phyloP scores from a whole-genome alignment of 306 rosid species.

The Quercus bicolor region DNA sequence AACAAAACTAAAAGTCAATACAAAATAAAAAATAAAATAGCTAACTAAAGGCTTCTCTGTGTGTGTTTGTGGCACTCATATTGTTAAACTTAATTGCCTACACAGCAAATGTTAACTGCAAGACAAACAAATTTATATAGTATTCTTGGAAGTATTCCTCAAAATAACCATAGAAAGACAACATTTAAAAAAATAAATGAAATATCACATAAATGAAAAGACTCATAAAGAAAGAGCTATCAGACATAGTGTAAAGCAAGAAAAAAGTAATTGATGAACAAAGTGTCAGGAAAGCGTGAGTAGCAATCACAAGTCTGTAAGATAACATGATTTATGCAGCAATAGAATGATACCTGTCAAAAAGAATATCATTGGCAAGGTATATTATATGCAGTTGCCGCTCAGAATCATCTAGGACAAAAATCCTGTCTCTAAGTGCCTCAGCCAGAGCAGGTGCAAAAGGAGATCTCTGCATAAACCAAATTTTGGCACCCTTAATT shows the following conservation, averaged over 20 bases:
- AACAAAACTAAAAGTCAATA: background rate
- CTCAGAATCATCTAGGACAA: conserved; percentile 71
- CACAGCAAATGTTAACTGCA: background rate
- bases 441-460: conserved; percentile 93
- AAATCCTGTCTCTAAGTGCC: conserved; percentile 84
- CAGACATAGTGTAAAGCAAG: background rate
- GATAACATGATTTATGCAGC: background rate
- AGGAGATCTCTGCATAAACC: conserved; percentile 98
- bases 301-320: background rate
- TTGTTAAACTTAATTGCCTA: background rate
- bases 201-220: background rate
- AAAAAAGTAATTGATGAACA: background rate
- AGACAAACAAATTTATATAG: no score
- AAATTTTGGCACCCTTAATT: conserved; percentile 83
- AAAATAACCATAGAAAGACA: background rate
- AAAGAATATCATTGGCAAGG: conserved; percentile 91
- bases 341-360: conserved; percentile 57
- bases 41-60: background rate
- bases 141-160: background rate
- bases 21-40: no score
- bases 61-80: background rate
- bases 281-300: background rate
- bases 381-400: conserved; percentile 89
- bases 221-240: background rate
- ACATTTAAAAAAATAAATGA: background rate